These are phyloP conservation scores for Globisporangium cystogenes DNA, from an alignment of 352 stramenopile species.

Conservation along the genomic window DNA sequence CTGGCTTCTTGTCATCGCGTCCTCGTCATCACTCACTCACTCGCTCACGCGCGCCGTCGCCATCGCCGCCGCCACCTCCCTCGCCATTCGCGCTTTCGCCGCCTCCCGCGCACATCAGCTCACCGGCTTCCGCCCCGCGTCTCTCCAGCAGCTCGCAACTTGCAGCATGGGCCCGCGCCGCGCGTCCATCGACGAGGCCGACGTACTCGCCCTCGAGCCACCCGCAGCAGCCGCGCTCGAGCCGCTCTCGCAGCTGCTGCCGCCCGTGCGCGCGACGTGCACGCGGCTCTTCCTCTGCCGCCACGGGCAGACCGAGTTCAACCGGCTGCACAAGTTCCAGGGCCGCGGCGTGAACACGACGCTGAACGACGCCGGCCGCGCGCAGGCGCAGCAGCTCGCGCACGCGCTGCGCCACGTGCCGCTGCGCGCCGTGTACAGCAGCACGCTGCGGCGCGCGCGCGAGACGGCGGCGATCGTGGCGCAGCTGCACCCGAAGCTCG, in stretches of 20 bases:
- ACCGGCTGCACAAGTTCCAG: slow-evolving; percentile 66
- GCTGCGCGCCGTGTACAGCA: slow-evolving; percentile 65
- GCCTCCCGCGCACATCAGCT: background rate
- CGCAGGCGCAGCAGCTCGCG: slow-evolving; percentile 55
- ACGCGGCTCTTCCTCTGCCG: slow-evolving; percentile 72
- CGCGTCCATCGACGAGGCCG: slow-evolving; percentile 9
- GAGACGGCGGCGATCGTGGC: slow-evolving; percentile 14
- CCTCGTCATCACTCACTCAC: too few relatives aligned
- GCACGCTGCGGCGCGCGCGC: slow-evolving; percentile 15
- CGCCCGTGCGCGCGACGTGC: slow-evolving; percentile 38
- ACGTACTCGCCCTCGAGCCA: background rate
- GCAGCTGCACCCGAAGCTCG: slow-evolving; percentile 44
- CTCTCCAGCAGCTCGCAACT: background rate
- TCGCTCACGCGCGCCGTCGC: too few relatives aligned
- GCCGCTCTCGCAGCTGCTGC: slow-evolving; percentile 43
- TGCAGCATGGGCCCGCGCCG: slow-evolving; percentile 9
- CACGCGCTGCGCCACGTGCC: slow-evolving; percentile 64
- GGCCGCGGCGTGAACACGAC: slow-evolving; percentile 71
- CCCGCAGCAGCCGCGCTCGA: background rate
- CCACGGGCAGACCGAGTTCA: slow-evolving; percentile 79
- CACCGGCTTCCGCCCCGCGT: background rate
- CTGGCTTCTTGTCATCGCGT: too few relatives aligned
- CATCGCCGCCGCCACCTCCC: too few relatives aligned
- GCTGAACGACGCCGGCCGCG: slow-evolving; percentile 51
- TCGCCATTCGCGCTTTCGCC: slow-evolving; percentile 2